Percentiles rank a stretch among this genome's conserved stretches.
Evolutionary conservation across 179 eudicot genomes (phyloP).

Genomic region (Dionaea muscipula): DNA sequence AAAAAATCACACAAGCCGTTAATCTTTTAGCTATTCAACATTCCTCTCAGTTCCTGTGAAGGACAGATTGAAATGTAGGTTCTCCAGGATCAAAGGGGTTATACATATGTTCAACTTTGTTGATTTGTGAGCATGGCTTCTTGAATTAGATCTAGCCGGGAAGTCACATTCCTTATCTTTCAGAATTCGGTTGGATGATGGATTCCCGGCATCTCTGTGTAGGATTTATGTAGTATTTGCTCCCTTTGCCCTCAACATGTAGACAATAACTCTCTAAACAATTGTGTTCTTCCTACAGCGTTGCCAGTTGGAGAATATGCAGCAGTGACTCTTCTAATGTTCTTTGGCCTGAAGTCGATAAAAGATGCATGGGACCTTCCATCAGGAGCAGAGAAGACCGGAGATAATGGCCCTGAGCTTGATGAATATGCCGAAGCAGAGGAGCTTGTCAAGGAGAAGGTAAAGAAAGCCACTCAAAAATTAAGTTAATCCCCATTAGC

Average conservation of each 20-base stretch:
- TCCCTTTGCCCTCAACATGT: neutral
- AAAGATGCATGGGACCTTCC: slow-evolving; percentile 98
- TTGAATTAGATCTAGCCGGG: no score
- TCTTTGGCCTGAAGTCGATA: slow-evolving; percentile 86
- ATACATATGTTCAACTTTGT: no score
- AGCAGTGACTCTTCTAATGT: slow-evolving; percentile 76
- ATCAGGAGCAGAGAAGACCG: slow-evolving; percentile 27
- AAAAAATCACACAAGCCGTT: no score
- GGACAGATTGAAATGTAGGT: no score
- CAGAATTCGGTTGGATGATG: no score
- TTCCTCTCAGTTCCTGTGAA: no score
- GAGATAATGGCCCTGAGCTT: slow-evolving; percentile 43
- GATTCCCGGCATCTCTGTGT: no score
- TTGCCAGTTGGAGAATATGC: slow-evolving; percentile 97
- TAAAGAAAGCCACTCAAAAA: slow-evolving; percentile 3
- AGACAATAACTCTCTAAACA: neutral
- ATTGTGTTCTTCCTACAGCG: slow-evolving; percentile 36
- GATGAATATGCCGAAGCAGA: slow-evolving; percentile 84
- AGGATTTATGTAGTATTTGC: neutral
- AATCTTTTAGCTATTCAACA: no score
- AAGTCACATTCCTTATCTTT: no score
- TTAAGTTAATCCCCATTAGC: no score
- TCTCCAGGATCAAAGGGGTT: no score
- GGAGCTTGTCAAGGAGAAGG: slow-evolving; percentile 95
- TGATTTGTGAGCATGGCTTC: no score